Percentiles rank a stretch among this genome's conserved stretches.
phyloP scores from a whole-genome alignment of 2,329 filamentous ascomycete species.

The Trichophyton benhamiae region DNA sequence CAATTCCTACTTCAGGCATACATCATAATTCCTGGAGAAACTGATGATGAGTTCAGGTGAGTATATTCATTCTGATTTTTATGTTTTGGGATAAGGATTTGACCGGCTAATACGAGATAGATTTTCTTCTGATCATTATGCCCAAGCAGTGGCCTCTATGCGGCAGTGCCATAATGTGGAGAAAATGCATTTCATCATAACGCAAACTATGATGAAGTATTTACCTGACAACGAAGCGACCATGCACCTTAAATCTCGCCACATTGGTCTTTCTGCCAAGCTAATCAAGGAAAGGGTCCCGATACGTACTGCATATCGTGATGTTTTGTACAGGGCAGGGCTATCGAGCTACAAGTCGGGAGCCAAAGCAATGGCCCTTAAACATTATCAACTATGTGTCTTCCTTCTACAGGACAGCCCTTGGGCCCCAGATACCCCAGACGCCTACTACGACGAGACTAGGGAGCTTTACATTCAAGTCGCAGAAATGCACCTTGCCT shows the following conservation, averaged over 20 bases:
- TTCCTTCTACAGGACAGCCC: constrained; percentile 65
- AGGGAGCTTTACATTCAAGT: constrained; percentile 64
- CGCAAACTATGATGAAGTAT: constrained; percentile 66
- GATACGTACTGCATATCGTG: constrained; percentile 54
- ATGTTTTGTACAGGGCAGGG: constrained; percentile 66
- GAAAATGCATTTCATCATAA: constrained; percentile 86
- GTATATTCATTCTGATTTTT: constrained; percentile 12
- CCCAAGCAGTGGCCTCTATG: constrained; percentile 59
- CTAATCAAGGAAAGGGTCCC: constrained; percentile 57
- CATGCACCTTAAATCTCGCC: constrained; percentile 62
- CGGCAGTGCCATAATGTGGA: constrained; percentile 53
- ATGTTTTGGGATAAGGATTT: neutral
- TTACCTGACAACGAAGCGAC: constrained; percentile 47
- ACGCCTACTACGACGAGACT: constrained; percentile 78
- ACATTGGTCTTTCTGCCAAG: constrained; percentile 65
- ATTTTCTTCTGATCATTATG: constrained; percentile 79
- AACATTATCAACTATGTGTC: constrained; percentile 68
- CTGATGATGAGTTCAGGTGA: constrained; percentile 66
- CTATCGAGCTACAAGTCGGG: constrained; percentile 69
- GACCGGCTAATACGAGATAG: constrained; percentile 25
- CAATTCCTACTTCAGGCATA: constrained; percentile 70
- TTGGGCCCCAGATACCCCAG: constrained; percentile 58
- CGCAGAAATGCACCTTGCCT: constrained; percentile 71
- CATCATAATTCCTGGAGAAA: constrained; percentile 67
- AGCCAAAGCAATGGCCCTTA: constrained; percentile 66